Conservation (phyloP, 768 basidiomycete genomes). For the Lepiota brunneoincarnata region DNA sequence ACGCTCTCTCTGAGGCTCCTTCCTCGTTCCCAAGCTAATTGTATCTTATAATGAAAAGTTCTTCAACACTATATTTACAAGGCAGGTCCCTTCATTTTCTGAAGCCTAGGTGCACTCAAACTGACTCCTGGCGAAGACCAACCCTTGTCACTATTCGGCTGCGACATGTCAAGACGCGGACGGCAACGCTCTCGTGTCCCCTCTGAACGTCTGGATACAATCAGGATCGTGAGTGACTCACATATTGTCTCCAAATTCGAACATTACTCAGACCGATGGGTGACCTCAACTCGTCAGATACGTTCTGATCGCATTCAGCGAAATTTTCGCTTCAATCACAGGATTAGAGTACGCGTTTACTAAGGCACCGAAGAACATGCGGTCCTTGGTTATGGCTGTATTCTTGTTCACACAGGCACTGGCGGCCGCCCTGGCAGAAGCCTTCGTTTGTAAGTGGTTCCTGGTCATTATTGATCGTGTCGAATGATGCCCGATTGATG, state of each 20-base stretch:
- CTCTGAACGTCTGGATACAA: conserved; percentile 76
- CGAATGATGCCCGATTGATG: neutral
- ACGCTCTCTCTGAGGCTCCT: neutral
- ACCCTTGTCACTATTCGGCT: conserved; percentile 8
- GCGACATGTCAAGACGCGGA: conserved; percentile 4
- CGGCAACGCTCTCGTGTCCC: conserved; percentile 36
- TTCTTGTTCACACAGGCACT: conserved; percentile 62
- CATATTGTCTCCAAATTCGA: neutral
- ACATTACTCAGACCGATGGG: neutral
- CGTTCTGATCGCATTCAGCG: conserved; percentile 63
- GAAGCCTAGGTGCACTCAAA: too few species aligned
- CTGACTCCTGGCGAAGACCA: conserved; percentile 34
- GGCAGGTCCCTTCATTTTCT: conserved; percentile 12
- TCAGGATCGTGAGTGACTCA: conserved; percentile 46
- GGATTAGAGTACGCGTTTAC: conserved; percentile 86
- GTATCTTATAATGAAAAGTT: conserved; percentile 30
- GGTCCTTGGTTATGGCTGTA: conserved; percentile 75
- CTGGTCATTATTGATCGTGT: neutral
- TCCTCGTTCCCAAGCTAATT: neutral
- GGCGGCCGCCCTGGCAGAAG: conserved; percentile 55
- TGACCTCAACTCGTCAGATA: conserved; percentile 36
- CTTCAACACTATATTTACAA: conserved; percentile 76
- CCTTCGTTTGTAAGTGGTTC: conserved; percentile 57
- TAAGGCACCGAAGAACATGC: conserved; percentile 86
- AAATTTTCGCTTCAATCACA: conserved; percentile 81